Percentiles rank a stretch among this genome's conserved stretches.
These are phyloP conservation scores for Dissophora globulifera DNA, from an alignment of 192 early-diverging fungal species.

Conservation along the genomic window DNA sequence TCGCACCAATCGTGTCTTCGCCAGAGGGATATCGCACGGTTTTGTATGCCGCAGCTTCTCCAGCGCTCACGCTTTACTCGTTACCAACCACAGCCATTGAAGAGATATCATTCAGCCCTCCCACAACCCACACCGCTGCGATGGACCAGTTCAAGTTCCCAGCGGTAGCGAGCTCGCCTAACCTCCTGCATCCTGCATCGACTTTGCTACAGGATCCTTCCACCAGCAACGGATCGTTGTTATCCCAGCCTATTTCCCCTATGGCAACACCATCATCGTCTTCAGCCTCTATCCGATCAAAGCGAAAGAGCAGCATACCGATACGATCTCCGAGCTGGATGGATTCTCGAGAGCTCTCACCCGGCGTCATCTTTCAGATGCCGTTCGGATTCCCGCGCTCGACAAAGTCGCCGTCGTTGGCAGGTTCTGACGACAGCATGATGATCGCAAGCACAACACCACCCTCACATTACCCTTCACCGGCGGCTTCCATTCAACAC, in stretches of 20 bases:
- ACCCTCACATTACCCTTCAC: constrained; percentile 5
- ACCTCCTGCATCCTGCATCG: too few species aligned
- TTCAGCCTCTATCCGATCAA: constrained; percentile 5
- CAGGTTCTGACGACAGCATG: neutral
- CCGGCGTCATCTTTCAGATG: constrained; percentile 30
- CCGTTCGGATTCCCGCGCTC: constrained; percentile 15
- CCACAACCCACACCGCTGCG: constrained; percentile 4
- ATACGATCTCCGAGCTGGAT: constrained; percentile 23
- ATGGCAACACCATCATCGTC: constrained; percentile 1
- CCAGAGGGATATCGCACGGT: constrained; percentile 18
- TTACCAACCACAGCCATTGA: constrained; percentile 2
- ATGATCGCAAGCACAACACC: neutral
- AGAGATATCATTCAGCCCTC: neutral
- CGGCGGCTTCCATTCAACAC: neutral
- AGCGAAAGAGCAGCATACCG: constrained; percentile 22
- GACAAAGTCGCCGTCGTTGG: neutral
- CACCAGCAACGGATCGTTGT: too few species aligned
- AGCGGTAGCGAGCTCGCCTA: too few species aligned
- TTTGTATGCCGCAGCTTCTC: constrained; percentile 23
- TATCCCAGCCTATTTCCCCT: too few species aligned
- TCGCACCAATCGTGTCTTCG: constrained; percentile 7
- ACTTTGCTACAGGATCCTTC: too few species aligned
- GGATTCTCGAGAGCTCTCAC: constrained; percentile 14
- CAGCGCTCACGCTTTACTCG: constrained; percentile 17
- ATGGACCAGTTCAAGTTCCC: constrained; percentile 37